phyloP scores from a whole-genome alignment of 2,329 filamentous ascomycete species.

The Venturia nashicola region DNA sequence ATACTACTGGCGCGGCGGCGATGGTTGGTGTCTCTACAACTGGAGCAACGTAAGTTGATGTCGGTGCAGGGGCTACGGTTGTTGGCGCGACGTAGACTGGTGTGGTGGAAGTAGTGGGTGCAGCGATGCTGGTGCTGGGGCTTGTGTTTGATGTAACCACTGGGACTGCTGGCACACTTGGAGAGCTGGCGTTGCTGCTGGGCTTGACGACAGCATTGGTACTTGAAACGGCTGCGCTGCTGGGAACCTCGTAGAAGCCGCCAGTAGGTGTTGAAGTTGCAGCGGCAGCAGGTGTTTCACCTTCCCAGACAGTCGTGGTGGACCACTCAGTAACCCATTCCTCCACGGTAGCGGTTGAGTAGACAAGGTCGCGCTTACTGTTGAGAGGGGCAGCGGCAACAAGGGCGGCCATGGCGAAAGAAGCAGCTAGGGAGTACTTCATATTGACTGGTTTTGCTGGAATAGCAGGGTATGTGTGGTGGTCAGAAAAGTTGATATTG shows the following conservation, averaged over 20 bases:
- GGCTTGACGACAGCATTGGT: not conserved
- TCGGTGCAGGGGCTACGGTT: not conserved
- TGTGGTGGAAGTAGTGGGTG: not conserved
- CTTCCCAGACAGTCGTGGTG: constrained; percentile 11
- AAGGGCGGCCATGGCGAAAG: constrained; percentile 6
- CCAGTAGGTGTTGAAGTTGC: not conserved
- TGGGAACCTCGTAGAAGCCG: constrained; percentile 6
- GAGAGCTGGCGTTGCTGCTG: not conserved
- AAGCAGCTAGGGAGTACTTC: constrained; percentile 1
- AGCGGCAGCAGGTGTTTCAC: not conserved
- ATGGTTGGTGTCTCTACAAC: not conserved
- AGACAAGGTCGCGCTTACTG: constrained; percentile 8
- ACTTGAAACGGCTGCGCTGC: not conserved
- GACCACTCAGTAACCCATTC: constrained; percentile 9
- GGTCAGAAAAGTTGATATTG: not conserved
- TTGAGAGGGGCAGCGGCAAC: constrained; percentile 5
- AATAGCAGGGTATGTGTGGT: not conserved
- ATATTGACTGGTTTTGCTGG: not conserved
- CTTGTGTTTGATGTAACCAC: not conserved
- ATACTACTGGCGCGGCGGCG: not conserved
- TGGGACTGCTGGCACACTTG: not conserved
- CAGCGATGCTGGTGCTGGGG: not conserved
- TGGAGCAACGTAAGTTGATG: not conserved
- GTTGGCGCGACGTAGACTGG: constrained; percentile 5
- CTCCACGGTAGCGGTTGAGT: constrained; percentile 7